Evolutionary conservation across 2,329 filamentous ascomycete species (phyloP).

Genomic region (Nemania bipapillata): DNA sequence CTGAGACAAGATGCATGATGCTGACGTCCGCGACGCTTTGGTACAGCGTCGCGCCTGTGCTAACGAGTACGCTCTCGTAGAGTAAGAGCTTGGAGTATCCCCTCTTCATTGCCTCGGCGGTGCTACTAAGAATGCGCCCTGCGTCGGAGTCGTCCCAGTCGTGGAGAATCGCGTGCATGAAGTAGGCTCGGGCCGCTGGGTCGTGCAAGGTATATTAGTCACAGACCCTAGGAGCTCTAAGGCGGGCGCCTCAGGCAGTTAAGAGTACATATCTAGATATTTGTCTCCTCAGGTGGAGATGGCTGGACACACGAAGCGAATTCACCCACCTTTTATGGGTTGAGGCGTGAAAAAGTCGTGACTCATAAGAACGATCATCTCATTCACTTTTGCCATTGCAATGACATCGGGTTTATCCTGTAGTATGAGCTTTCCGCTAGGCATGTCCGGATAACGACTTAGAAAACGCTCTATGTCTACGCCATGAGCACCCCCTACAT

Average conservation of each 20-base stretch:
- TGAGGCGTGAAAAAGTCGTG: constrained; percentile 42
- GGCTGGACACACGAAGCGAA: too few relatives aligned
- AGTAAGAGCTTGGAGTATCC: constrained; percentile 55
- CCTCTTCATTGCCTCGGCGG: constrained; percentile 45
- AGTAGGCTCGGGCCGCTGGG: constrained; percentile 52
- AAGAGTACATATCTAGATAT: too few relatives aligned
- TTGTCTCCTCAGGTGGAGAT: too few relatives aligned
- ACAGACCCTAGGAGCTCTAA: background rate
- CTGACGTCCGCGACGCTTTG: constrained; percentile 29
- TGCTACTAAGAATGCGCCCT: constrained; percentile 44
- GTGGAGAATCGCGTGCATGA: constrained; percentile 49
- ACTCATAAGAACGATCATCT: constrained; percentile 35
- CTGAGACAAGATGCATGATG: constrained; percentile 35
- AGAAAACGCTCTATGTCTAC: constrained; percentile 52
- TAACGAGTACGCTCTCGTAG: constrained; percentile 49
- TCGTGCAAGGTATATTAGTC: background rate
- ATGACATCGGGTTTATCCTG: constrained; percentile 56
- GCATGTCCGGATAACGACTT: constrained; percentile 49
- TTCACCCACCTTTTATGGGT: constrained; percentile 38
- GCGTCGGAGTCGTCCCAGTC: constrained; percentile 47
- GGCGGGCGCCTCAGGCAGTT: too few relatives aligned
- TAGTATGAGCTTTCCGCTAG: constrained; percentile 50
- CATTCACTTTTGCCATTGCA: constrained; percentile 42
- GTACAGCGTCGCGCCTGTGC: constrained; percentile 23
- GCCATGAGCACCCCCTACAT: constrained; percentile 55